A percentile compares a stretch with the other conserved stretches of the same genome.
Evolutionary conservation across 257 asterid species (phyloP).

Genomic region (Echium plantagineum): DNA sequence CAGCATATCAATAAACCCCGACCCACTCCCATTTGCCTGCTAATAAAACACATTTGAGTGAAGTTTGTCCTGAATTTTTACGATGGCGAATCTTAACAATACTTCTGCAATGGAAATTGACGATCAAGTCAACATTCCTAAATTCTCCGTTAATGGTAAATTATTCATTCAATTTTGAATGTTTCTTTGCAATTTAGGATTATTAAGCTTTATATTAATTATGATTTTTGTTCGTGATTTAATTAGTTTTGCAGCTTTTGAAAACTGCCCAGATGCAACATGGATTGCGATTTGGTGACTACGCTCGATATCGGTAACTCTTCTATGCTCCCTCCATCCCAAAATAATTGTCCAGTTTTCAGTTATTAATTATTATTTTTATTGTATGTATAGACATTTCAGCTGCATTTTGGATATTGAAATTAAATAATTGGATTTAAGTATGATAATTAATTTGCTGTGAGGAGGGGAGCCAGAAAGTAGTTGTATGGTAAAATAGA

Average conservation of each 20-base stretch:
- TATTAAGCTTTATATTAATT: neutral
- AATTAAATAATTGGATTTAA: no score
- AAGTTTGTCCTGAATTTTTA: no score
- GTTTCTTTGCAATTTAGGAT: neutral
- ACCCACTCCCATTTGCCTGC: no score
- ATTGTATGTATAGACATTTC: constrained; percentile 8
- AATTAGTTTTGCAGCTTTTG: constrained; percentile 72
- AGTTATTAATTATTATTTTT: constrained; percentile 19
- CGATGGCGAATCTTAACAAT: constrained; percentile 51
- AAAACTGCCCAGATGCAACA: constrained; percentile 99
- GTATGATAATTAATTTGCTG: neutral
- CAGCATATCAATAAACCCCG: no score
- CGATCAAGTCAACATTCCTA: constrained; percentile 49
- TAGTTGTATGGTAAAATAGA: no score
- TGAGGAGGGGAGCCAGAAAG: neutral
- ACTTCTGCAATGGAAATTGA: constrained; percentile 67
- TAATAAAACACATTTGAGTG: no score
- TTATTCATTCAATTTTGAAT: constrained; percentile 7
- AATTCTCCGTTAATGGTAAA: constrained; percentile 75
- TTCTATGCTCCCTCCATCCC: neutral
- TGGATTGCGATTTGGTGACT: constrained; percentile 91
- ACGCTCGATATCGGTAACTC: constrained; percentile 71
- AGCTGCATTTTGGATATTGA: no score
- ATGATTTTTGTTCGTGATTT: constrained; percentile 8
- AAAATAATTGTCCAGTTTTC: neutral